Base-by-base conservation (phyloP, 148 eudicot genomes). In the Suaeda aralocaspica region DNA sequence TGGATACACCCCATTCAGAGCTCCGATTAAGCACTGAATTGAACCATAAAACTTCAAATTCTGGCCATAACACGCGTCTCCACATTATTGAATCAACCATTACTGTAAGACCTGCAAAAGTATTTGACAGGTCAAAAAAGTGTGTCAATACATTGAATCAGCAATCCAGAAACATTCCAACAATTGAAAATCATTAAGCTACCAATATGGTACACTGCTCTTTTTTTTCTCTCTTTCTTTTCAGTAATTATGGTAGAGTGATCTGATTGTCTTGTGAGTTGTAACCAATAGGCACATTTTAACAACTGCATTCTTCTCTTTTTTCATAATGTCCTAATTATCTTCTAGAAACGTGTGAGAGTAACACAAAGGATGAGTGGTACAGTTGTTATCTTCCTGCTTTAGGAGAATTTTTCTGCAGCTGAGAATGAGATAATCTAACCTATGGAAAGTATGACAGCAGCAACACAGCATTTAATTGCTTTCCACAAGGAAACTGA, bases 1-100 rank as follows among this genome's bases (percentile, higher is more conserved):
- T 55, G 6, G 98, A 94, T 94, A 94, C 98, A 74, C 98, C 98
- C 98, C 98, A 94, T 79, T 91, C 97, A 49, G 98, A 94, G 84
- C 98, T 94, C 70, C 82, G 80, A 75, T 94, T 89, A 76, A 89
- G 83, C 76, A 91, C 85, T 19, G 98, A 94, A 75, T 94, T 94
- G 83, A 94, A 94, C 98, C 97, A 94, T 30, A 94, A 78, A 68
- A 94, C 98, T 83, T 94, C 88, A 61, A 94, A 83, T 73, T 94
- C 98, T 65, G 98, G 98, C 98, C 98, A 94, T 68, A 91, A 55
- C 21, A 78, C 55, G 75, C 78, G 87, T 80, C 80, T 78, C 97
- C 97, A 94, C 83, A 87, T 78, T 64, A 87, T 48, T 72, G 98
- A 74, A 77, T 94, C 98, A 69, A 91, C 75, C 67, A 84, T 60